Evolutionary conservation across 2,329 filamentous ascomycete genomes (phyloP), one percentile per base, ranked within the genome.

Genomic region (Epichloe festucae): DNA sequence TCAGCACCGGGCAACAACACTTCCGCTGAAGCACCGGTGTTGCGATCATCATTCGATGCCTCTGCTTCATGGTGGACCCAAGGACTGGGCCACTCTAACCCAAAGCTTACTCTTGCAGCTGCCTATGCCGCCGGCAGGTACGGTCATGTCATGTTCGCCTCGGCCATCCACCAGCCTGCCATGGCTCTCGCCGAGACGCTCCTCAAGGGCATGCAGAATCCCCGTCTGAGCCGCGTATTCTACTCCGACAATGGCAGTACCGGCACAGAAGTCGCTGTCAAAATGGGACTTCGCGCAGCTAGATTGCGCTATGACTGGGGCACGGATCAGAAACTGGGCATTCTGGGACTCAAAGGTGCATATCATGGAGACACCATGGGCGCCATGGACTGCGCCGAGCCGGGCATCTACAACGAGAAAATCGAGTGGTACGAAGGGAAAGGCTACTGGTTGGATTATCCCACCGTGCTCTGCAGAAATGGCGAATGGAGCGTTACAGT

Each of bases 51-150:
- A 0, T 89, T 93, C 51, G 89, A 94, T 58, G 88, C 84, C 2
- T 93, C 87, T 0, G 87, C 87, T 1, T 91, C 87, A 0, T 94
- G 89, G 88, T 94, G 89, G 88, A 94, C 88, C 0, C 89, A 94
- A 66, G 88, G 88, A 2, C 75, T 94, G 0, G 88, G 89, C 1
- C 89, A 94, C 57, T 85, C 82, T 5, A 89, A 87, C 58, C 78
- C 87, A 0, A 69, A 74, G 0, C 72, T 94, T 1, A 78, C 86
- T 0, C 75, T 93, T 2, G 81, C 85, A 0, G 87, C 87, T 2
- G 85, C 88, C 0, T 84, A 93, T 61, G 87, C 89, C 0, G 86
- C 88, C 1, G 87, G 88, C 7, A 77, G 87, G 31, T 94, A 93
- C 60, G 88, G 88, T 0, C 88, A 94, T 65, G 85, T 93, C 57